These are phyloP conservation scores for Mycotypha africana DNA, from an alignment of 371 early-diverging fungal genomes.

Conservation along the genomic window DNA sequence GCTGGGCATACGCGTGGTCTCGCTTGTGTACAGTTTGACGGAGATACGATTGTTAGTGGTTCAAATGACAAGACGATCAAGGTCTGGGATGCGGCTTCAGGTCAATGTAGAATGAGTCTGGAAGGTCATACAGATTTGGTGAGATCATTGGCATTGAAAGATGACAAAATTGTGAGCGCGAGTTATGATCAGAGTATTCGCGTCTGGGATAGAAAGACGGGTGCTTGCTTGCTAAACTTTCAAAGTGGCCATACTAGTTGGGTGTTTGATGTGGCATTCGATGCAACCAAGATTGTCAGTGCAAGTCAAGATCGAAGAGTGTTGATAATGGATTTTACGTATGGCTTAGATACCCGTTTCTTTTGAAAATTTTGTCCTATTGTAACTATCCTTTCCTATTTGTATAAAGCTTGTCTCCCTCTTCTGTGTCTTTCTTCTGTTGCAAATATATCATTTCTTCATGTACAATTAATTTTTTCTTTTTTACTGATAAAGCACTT, in stretches of 20 bases:
- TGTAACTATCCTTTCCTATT: neutral
- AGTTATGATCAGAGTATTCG: conserved; percentile 94
- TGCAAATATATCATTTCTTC: too few relatives aligned
- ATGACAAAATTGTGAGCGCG: conserved; percentile 47
- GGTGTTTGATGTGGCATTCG: conserved; percentile 94
- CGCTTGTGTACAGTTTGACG: conserved; percentile 93
- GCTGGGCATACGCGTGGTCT: conserved; percentile 80
- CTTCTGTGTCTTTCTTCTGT: too few relatives aligned
- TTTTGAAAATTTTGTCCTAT: neutral
- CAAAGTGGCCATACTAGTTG: conserved; percentile 80
- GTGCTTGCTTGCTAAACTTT: conserved; percentile 50
- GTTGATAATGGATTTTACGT: conserved; percentile 77
- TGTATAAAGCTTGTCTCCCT: neutral
- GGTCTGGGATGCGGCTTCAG: conserved; percentile 91
- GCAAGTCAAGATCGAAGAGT: conserved; percentile 77
- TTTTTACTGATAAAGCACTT: too few relatives aligned
- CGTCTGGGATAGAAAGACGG: conserved; percentile 80
- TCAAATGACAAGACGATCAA: conserved; percentile 94
- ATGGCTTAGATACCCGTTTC: conserved; percentile 46
- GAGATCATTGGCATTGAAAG: conserved; percentile 78
- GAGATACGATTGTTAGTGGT: conserved; percentile 85
- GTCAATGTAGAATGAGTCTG: conserved; percentile 57
- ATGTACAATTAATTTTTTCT: too few relatives aligned
- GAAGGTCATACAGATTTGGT: conserved; percentile 89
- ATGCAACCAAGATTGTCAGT: conserved; percentile 71